phyloP scores from a whole-genome alignment of 129 eudicot genomes.

The Artemisia annua region DNA sequence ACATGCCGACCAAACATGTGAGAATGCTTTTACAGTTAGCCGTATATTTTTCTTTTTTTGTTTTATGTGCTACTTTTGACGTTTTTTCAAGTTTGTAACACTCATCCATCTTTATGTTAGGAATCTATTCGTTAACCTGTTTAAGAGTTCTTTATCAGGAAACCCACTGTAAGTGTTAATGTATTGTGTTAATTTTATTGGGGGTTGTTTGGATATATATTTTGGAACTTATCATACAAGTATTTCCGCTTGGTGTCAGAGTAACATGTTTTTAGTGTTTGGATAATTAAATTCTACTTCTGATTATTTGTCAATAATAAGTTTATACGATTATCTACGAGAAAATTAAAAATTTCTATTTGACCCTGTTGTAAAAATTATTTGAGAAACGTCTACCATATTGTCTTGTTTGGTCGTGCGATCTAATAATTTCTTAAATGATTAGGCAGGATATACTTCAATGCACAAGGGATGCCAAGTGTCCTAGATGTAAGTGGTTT shows the following conservation, averaged over 20 bases:
- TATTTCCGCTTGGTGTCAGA: no score
- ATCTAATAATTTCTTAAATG: neutral
- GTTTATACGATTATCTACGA: no score
- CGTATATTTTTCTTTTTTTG: conserved; percentile 4
- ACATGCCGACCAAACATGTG: conserved; percentile 58
- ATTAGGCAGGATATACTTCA: conserved; percentile 62
- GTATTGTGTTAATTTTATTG: conserved; percentile 10
- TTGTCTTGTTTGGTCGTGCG: neutral
- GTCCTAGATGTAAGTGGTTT: conserved; percentile 71
- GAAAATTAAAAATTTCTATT: no score
- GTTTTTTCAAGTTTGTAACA: neutral
- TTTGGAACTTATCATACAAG: neutral
- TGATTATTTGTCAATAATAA: neutral
- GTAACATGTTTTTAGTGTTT: neutral
- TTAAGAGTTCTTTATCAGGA: conserved; percentile 50
- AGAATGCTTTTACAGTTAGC: conserved; percentile 22
- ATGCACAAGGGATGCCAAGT: conserved; percentile 45
- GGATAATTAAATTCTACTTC: neutral
- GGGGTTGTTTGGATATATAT: neutral
- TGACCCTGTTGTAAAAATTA: neutral
- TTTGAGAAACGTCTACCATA: neutral
- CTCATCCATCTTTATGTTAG: conserved; percentile 30
- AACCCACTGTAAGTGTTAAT: conserved; percentile 48
- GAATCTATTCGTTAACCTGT: conserved; percentile 62
- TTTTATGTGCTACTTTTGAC: neutral